Evolutionary conservation across 2,329 filamentous ascomycete species (phyloP).

Genomic region (Cercospora sp.): DNA sequence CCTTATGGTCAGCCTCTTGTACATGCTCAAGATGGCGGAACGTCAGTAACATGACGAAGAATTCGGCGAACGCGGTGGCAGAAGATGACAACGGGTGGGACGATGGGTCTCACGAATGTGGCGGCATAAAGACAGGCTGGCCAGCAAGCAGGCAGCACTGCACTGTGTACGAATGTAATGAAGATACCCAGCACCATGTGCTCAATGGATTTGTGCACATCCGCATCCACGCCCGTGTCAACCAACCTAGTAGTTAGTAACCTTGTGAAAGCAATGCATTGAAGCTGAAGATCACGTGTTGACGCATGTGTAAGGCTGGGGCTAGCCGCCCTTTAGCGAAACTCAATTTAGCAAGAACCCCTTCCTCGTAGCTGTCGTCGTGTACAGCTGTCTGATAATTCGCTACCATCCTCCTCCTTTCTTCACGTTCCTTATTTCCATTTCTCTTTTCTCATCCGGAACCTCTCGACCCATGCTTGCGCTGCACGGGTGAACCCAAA

Average conservation of each 20-base stretch:
- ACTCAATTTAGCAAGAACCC: not conserved
- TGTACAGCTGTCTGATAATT: constrained; percentile 12
- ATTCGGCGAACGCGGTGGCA: not conserved
- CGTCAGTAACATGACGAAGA: not conserved
- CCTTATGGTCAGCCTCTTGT: constrained; percentile 29
- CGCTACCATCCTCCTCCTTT: constrained; percentile 14
- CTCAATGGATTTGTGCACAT: not conserved
- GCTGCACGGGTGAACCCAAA: not conserved
- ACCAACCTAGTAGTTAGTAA: not conserved
- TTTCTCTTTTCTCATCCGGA: not conserved
- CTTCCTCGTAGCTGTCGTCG: not conserved
- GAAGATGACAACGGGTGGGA: not conserved
- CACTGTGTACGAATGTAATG: not conserved
- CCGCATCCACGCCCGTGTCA: not conserved
- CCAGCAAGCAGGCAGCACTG: not conserved
- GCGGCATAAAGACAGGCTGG: not conserved
- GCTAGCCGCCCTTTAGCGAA: not conserved
- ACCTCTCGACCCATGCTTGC: not conserved
- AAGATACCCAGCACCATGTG: constrained; percentile 9
- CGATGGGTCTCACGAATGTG: not conserved
- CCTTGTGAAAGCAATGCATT: not conserved
- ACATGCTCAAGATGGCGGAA: constrained; percentile 29
- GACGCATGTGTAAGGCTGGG: not conserved
- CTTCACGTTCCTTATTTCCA: constrained; percentile 6
- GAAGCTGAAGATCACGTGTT: not conserved